Evolutionary conservation across 352 stramenopile genomes (phyloP).

Genomic region (Pythium pyrilobum): DNA sequence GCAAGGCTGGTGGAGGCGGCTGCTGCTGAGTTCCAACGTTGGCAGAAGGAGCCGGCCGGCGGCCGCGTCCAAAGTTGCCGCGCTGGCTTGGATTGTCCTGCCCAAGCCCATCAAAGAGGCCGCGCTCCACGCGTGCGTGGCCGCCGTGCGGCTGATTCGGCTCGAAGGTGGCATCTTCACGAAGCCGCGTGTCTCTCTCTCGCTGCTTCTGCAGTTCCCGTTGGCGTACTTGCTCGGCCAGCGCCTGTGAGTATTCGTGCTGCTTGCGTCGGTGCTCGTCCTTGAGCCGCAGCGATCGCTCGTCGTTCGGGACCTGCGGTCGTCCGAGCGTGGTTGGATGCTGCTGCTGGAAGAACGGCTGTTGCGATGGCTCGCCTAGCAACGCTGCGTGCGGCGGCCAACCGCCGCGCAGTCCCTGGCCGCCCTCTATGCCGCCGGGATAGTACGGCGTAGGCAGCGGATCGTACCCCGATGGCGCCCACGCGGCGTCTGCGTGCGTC

Average conservation of each 20-base stretch:
- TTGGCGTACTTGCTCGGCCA: constrained; percentile 52
- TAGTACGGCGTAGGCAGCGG: too few species aligned
- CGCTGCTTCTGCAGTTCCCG: constrained; percentile 42
- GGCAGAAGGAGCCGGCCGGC: constrained; percentile 10
- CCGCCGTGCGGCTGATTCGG: too few species aligned
- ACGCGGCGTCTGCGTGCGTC: neutral
- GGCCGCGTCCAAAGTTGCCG: constrained; percentile 41
- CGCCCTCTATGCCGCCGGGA: neutral
- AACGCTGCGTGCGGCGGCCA: neutral
- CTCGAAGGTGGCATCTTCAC: constrained; percentile 9
- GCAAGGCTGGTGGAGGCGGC: neutral
- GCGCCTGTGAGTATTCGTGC: constrained; percentile 47
- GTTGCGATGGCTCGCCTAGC: neutral
- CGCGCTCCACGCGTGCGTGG: neutral
- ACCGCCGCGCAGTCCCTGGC: neutral
- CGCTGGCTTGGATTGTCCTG: constrained; percentile 22
- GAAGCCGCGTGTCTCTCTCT: constrained; percentile 29
- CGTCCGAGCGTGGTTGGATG: neutral
- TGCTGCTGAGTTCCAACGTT: neutral
- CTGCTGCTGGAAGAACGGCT: constrained; percentile 14
- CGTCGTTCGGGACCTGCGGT: constrained; percentile 5
- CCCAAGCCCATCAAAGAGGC: constrained; percentile 43
- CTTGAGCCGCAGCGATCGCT: constrained; percentile 21
- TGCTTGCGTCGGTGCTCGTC: constrained; percentile 52
- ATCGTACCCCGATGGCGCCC: too few species aligned